Percentiles rank a stretch among this genome's conserved stretches.
Evolutionary conservation across 2,329 filamentous ascomycete species (phyloP).

Genomic region (Penicillium janthinellum): DNA sequence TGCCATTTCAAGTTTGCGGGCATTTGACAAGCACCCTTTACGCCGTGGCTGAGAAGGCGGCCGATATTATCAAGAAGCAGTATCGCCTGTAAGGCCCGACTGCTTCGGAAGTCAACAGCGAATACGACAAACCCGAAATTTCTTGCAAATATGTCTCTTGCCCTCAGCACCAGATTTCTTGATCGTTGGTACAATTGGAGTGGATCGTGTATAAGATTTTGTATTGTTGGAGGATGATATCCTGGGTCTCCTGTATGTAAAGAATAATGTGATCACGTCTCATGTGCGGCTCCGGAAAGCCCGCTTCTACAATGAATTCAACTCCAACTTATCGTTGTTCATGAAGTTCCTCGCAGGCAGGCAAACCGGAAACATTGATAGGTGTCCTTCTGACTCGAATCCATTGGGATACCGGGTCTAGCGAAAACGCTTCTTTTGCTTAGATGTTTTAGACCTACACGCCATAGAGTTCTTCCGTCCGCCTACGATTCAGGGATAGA

Average conservation of each 20-base stretch:
- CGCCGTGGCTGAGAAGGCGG: conserved; percentile 34
- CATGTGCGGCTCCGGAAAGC: background rate
- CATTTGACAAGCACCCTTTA: conserved; percentile 37
- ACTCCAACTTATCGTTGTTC: background rate
- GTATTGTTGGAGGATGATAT: background rate
- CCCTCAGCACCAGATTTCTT: background rate
- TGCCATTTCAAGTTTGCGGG: conserved; percentile 34
- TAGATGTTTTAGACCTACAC: too few species aligned
- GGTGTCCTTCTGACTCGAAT: too few species aligned
- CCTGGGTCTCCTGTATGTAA: background rate
- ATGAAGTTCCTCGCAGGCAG: background rate
- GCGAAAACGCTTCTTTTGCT: too few species aligned
- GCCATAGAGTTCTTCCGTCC: too few species aligned
- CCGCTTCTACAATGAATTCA: background rate
- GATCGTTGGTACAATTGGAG: background rate
- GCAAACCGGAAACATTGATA: background rate
- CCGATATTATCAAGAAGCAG: conserved; percentile 35
- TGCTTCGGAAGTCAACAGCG: background rate
- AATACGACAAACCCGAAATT: background rate
- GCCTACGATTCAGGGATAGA: too few species aligned
- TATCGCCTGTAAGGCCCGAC: conserved; percentile 4
- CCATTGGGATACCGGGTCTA: too few species aligned
- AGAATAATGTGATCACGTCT: conserved; percentile 7
- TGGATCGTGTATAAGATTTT: background rate
- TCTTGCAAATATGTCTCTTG: background rate